Evolutionary conservation across 2,329 filamentous ascomycete species (phyloP).

Genomic region (Lachnellula hyalina): DNA sequence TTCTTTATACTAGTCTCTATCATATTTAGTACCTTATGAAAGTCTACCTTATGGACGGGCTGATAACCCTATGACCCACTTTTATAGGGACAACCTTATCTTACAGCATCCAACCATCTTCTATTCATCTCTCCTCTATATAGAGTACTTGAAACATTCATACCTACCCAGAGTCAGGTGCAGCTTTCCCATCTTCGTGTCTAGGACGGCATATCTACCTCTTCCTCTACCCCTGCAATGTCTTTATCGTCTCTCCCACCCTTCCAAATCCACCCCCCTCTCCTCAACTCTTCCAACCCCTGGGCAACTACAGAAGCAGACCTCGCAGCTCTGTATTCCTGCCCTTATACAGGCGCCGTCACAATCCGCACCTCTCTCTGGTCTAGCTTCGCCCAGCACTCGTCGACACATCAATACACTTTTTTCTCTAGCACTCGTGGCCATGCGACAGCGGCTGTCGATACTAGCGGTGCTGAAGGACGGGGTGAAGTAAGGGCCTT

Average conservation of each 20-base stretch:
- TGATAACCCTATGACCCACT: too few species aligned
- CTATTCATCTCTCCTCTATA: too few species aligned
- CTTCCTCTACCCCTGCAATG: not conserved
- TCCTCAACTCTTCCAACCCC: conserved; percentile 71
- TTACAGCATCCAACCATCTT: too few species aligned
- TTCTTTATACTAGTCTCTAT: too few species aligned
- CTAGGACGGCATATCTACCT: too few species aligned
- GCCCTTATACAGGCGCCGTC: conserved; percentile 62
- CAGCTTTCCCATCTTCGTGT: too few species aligned
- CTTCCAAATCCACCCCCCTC: conserved; percentile 36
- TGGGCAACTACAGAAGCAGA: conserved; percentile 66
- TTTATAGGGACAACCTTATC: too few species aligned
- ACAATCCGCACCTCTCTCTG: conserved; percentile 68
- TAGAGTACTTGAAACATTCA: too few species aligned
- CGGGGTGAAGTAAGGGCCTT: conserved; percentile 12
- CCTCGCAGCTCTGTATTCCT: conserved; percentile 55
- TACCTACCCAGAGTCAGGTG: too few species aligned
- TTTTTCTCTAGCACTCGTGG: conserved; percentile 53
- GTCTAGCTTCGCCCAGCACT: conserved; percentile 58
- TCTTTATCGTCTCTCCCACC: not conserved
- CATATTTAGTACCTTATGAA: too few species aligned
- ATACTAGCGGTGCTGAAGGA: conserved; percentile 6
- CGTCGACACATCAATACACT: conserved; percentile 54
- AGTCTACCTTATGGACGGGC: too few species aligned
- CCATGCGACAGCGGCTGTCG: conserved; percentile 11